These are phyloP conservation scores for Colletotrichum sp. DNA, from an alignment of 2,329 filamentous ascomycete species.

Conservation along the genomic window DNA sequence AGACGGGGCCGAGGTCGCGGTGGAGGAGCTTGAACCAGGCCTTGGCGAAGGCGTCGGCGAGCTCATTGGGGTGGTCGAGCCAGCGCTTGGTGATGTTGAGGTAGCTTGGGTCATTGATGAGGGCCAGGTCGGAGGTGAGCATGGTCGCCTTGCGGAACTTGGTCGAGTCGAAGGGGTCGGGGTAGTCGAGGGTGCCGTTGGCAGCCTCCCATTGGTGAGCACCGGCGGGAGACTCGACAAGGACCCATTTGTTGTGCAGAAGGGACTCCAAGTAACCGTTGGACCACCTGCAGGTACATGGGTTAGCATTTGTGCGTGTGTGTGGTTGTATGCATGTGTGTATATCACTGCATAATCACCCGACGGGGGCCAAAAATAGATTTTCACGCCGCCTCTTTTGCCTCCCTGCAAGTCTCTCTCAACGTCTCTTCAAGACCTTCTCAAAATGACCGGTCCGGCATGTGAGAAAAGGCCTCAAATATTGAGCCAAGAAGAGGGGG, in stretches of 20 bases:
- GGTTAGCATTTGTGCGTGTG: neutral
- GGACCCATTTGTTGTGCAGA: constrained; percentile 80
- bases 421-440: neutral
- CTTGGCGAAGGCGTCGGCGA: constrained; percentile 71
- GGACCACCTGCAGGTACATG: constrained; percentile 57
- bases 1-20: constrained; percentile 76
- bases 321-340: neutral
- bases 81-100: constrained; percentile 78
- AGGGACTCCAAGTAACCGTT: constrained; percentile 78
- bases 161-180: constrained; percentile 71
- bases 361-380: constrained; percentile 10
- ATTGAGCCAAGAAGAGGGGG: neutral
- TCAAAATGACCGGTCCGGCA: neutral
- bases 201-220: constrained; percentile 81
- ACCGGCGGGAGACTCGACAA: constrained; percentile 76
- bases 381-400: neutral
- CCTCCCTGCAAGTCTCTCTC: neutral
- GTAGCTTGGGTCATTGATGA: constrained; percentile 74
- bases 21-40: constrained; percentile 88
- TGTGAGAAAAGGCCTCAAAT: neutral
- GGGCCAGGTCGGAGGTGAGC: constrained; percentile 76
- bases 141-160: constrained; percentile 79
- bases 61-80: constrained; percentile 70
- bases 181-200: constrained; percentile 69
- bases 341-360: constrained; percentile 17